These are phyloP conservation scores for Cladobotryum mycophilum DNA, from an alignment of 2,329 filamentous ascomycete species.

Conservation along the genomic window DNA sequence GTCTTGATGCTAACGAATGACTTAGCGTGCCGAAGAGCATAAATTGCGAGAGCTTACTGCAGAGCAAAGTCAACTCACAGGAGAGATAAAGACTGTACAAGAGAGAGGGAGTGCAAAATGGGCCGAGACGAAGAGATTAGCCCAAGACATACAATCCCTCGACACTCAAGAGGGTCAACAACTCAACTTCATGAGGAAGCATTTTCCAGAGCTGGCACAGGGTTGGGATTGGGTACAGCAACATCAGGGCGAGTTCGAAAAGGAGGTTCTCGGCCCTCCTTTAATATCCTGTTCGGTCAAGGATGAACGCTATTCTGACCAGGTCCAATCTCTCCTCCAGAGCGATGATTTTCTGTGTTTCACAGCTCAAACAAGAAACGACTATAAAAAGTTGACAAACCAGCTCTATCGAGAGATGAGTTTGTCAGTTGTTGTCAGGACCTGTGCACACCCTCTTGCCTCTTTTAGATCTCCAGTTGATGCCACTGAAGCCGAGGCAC, in stretches of 20 bases:
- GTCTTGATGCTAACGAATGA: neutral
- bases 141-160: constrained; percentile 51
- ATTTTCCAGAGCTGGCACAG: constrained; percentile 57
- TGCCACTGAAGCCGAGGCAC: constrained; percentile 43
- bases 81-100: constrained; percentile 37
- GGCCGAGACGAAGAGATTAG: constrained; percentile 30
- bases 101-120: constrained; percentile 36
- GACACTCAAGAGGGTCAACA: constrained; percentile 72
- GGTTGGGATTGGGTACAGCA: constrained; percentile 80
- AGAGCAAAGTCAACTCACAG: constrained; percentile 30
- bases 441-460: constrained; percentile 47
- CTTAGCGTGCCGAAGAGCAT: constrained; percentile 57
- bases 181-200: constrained; percentile 54
- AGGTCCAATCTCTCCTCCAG: constrained; percentile 47
- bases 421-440: constrained; percentile 67
- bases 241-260: constrained; percentile 63
- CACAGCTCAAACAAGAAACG: constrained; percentile 67
- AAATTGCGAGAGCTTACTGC: constrained; percentile 45
- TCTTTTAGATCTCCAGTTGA: constrained; percentile 51
- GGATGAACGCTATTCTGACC: constrained; percentile 57
- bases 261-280: constrained; percentile 73
- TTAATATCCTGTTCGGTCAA: constrained; percentile 75
- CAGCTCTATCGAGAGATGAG: constrained; percentile 57
- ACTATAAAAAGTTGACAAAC: constrained; percentile 67
- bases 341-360: constrained; percentile 56